Evolutionary conservation across 768 basidiomycete species (phyloP), one percentile per base, ranked within the genome.

Genomic region (Dendrothele bispora): DNA sequence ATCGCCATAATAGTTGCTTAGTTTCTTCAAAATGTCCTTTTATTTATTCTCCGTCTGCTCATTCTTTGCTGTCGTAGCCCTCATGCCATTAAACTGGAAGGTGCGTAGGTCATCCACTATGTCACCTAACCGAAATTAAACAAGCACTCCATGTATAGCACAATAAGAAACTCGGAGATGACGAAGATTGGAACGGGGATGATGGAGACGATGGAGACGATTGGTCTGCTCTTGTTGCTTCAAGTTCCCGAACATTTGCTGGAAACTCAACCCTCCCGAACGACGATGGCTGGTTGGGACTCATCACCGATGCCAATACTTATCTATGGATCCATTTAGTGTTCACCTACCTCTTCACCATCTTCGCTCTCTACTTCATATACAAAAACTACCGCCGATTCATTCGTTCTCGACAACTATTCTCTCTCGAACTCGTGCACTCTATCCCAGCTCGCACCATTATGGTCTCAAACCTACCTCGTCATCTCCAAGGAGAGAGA

Each of bases 1-100:
- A 14, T 29, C 29, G 21, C 34, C 7, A 1, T 24, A 24, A 12
- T 61, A 97, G 92, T 78, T 98, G 2, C 78, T 99, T 35, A 91
- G 86, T 55, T 98, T 99, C 69, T 88, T 92, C 77, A 95, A 95
- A 65, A 97, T 88, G 78, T 84, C 88, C 0, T 98, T 98, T 67
- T 84, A 88, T 59, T 74, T 98, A 22, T 99, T 99, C 68, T 84
- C 88, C 0, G 70, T 87, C 14, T 91, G 90, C 64, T 91, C 93
- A 0, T 59, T 91, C 39, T 86, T 92, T 49, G 93, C 94, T 0
- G 67, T 85, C 7, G 64, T 80, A 5, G 83, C 95, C n/a, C 78
- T 99, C 11, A 95, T 98, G 84, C 97, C 97, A 2, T 76, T 98
- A 39, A 98, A 99, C 58, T 86, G 88, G 74, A 90, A 84, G 72